Percentiles rank a stretch among this genome's conserved stretches.
phyloP scores from a whole-genome alignment of 805 yeast genomes.

The Wickerhamiella domercqiae region DNA sequence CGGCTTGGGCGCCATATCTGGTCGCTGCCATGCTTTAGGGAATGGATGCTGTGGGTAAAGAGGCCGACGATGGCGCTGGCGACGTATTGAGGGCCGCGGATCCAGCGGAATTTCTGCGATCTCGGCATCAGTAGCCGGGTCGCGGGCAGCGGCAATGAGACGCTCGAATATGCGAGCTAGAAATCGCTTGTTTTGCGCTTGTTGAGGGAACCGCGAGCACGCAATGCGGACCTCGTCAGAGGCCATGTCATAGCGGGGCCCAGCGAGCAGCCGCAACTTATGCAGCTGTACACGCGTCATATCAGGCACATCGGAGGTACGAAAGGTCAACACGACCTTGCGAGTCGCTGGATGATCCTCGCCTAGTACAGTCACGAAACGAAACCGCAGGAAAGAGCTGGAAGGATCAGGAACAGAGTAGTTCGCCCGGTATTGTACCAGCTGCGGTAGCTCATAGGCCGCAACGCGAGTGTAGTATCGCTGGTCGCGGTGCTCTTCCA shows the following conservation, averaged over 20 bases:
- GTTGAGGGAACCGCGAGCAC: conserved; percentile 49
- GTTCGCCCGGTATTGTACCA: conserved; percentile 58
- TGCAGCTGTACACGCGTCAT: conserved; percentile 41
- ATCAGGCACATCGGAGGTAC: conserved; percentile 25
- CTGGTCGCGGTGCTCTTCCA: conserved; percentile 55
- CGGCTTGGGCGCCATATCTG: conserved; percentile 49
- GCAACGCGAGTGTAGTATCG: conserved; percentile 68
- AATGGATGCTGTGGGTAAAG: conserved; percentile 30
- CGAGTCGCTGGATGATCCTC: conserved; percentile 49
- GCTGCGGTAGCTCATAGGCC: conserved; percentile 81
- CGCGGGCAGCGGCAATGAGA: conserved; percentile 51
- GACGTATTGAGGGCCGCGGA: conserved; percentile 40
- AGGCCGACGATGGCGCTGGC: conserved; percentile 28
- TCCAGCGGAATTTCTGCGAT: conserved; percentile 74
- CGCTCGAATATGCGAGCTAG: conserved; percentile 48
- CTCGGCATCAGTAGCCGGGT: conserved; percentile 40
- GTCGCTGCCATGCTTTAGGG: conserved; percentile 70
- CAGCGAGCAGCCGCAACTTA: conserved; percentile 66
- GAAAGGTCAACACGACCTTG: conserved; percentile 47
- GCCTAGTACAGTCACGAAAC: conserved; percentile 59
- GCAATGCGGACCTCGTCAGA: conserved; percentile 49
- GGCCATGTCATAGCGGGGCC: conserved; percentile 53
- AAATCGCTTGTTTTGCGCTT: conserved; percentile 73
- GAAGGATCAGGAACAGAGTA: conserved; percentile 34
- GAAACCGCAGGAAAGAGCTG: conserved; percentile 33